phyloP scores from a whole-genome alignment of 768 basidiomycete genomes.

The Mycena albidolilacea region DNA sequence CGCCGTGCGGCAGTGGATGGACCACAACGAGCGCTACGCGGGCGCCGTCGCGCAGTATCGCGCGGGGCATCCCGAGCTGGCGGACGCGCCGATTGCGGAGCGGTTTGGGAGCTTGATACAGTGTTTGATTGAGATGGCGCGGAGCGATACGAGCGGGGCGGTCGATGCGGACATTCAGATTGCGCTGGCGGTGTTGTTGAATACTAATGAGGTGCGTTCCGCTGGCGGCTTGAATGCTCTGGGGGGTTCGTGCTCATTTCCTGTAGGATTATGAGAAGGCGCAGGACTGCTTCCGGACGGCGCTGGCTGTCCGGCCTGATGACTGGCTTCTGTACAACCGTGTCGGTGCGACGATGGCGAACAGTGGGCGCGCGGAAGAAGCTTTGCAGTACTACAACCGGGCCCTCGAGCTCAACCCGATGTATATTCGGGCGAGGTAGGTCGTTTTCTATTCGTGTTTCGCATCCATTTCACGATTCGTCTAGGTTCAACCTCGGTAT shows the following conservation, averaged over 20 bases:
- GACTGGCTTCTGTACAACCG: conserved; percentile 96
- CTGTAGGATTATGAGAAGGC: conserved; percentile 90
- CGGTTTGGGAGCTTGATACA: conserved; percentile 72
- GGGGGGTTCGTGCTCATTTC: background rate
- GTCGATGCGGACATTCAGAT: conserved; percentile 97
- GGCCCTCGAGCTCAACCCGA: conserved; percentile 90
- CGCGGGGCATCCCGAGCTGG: conserved; percentile 47
- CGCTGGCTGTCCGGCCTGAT: conserved; percentile 88
- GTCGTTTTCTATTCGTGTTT: conserved; percentile 12
- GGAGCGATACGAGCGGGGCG: conserved; percentile 66
- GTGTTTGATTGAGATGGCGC: conserved; percentile 88
- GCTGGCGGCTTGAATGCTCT: conserved; percentile 33
- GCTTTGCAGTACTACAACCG: conserved; percentile 91
- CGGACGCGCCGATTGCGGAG: conserved; percentile 52
- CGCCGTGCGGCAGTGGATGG: conserved; percentile 89
- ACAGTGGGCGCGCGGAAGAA: conserved; percentile 82
- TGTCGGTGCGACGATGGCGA: conserved; percentile 95
- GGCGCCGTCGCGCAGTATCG: conserved; percentile 60
- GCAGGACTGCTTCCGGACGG: conserved; percentile 93
- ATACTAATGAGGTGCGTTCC: conserved; percentile 84
- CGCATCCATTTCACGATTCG: conserved; percentile 10
- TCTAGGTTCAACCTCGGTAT: conserved; percentile 93
- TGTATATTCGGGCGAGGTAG: conserved; percentile 89
- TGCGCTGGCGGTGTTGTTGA: conserved; percentile 93
- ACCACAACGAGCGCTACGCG: conserved; percentile 71